Evolutionary conservation across 2,329 filamentous ascomycete genomes (phyloP), one percentile per base, ranked within the genome.

Genomic region (Ilyonectria robusta): DNA sequence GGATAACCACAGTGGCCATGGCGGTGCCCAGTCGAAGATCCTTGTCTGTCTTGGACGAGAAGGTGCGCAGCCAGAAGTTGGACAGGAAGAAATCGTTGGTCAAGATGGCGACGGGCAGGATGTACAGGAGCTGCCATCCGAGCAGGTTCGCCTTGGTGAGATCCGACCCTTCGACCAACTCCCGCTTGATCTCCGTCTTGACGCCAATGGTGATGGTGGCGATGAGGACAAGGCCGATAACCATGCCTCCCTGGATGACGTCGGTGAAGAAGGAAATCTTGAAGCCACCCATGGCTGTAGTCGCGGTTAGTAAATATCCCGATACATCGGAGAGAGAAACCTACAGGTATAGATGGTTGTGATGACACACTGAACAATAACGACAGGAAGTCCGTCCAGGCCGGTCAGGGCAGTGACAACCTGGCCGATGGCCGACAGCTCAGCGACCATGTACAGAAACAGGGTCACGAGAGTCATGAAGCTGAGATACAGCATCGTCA

Each of bases 1-100:
- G 85, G 23, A 94, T 89, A 26, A 84, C 85, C 4, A 89, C 81
- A 8, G 87, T 87, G 19, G 93, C 93, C 56, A 93, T 84, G n/a
- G 87, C 87, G 33, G 93, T 87, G 55, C 93, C 94, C 61, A 95
- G 84, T 84, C 89, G 91, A 7, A 96, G 87, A 76, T 95, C 93
- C 75, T 87, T 91, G 84, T 96, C 93, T 0, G 92, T 93, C 78
- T 88, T 91, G 58, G 92, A 92, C 19, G 93, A 92, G 76, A 96
- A 96, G 6, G 93, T 93, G 57, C 93, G 91, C 79, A 95, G 88
- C 93, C 93, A 96, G 81, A 94, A 94, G 71, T 89, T 92, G 35
- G 92, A 94, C 48, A 96, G 84, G 84, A 96, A 96, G 84, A 96
- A 95, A 83, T 95, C 91, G 82, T 95, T 96, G 66, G 93, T 95